Evolutionary conservation across 257 asterid genomes (phyloP).

Genomic region (Solanum virginianum): DNA sequence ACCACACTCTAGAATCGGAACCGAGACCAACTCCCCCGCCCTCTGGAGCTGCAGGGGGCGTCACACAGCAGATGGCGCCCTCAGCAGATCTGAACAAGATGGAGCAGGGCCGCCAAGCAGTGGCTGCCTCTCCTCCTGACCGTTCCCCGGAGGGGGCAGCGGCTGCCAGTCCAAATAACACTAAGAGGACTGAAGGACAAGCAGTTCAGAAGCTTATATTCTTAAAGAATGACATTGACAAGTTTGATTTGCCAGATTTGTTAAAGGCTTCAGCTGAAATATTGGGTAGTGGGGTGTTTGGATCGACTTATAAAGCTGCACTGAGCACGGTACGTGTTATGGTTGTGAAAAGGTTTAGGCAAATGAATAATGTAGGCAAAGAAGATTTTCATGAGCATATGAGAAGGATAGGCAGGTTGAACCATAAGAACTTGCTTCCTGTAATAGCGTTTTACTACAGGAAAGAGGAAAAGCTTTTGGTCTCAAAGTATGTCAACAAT

Average conservation of each 20-base stretch:
- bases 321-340: constrained; percentile 21
- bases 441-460: constrained; percentile 64
- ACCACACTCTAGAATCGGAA: constrained; percentile 2
- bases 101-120: constrained; percentile 21
- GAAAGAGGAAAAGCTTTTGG: constrained; percentile 88
- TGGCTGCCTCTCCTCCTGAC: constrained; percentile 10
- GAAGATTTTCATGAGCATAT: constrained; percentile 84
- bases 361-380: constrained; percentile 67
- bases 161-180: not conserved
- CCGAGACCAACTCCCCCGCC: not conserved
- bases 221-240: constrained; percentile 31
- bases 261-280: constrained; percentile 89
- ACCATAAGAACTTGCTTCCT: constrained; percentile 58
- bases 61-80: not conserved
- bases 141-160: not conserved
- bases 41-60: not conserved
- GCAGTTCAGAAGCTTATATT: constrained; percentile 38
- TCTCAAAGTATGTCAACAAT: constrained; percentile 40
- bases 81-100: constrained; percentile 24
- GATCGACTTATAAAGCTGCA: constrained; percentile 75
- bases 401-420: constrained; percentile 69
- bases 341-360: constrained; percentile 80
- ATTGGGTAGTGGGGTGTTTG: constrained; percentile 71
- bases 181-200: constrained; percentile 17
- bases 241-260: constrained; percentile 72